Base-by-base conservation (phyloP, 2,329 filamentous ascomycete species). In the Trichoderma aggressivum region DNA sequence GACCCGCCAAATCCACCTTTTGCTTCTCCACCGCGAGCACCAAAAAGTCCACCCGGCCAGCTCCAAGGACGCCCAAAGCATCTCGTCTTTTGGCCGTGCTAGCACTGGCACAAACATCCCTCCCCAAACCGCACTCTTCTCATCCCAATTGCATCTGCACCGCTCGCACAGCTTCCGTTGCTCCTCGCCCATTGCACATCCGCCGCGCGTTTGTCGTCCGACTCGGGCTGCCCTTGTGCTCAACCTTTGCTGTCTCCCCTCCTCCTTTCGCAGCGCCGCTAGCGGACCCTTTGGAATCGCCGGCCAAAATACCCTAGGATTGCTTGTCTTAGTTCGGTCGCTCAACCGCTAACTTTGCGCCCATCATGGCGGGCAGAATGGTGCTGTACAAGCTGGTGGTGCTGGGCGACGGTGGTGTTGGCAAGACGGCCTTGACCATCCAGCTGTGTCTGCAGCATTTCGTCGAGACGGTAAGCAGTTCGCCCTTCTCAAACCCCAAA, bases 361-460 rank as follows among this genome's bases (percentile, higher is more conserved):
- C 79, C 77, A 79, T 75, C 81, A 96, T 96, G 93, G 90, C 93
- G 84, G 92, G 92, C 79, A 94, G 95, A 87, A 97, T 97, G 94
- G 94, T 94, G 80, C 85, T 97, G 81, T 97, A 97, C 86, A 97
- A 97, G 85, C 84, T 97, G 87, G 94, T 97, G 89, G 94, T 97
- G 84, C 86, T 97, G 75, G 94, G 94, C 77, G 94, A 97, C 81
- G 94, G 94, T 84, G 94, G 94, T 83, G 94, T 97, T 73, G 94
- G 94, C 77, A 97, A 97, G 84, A 97, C 94, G 65, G 94, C 94
- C 78, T 86, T 97, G 80, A 97, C 94, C 71, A 97, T 97, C 80
- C 94, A 99, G 90, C 87, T 99, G 78, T 98, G 96, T 82, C 85
- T 98, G 79, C 97, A 98, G 83, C 96, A 99, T 83, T 99, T 99